Evolutionary conservation across 192 early-diverging fungal genomes (phyloP), one percentile per base, ranked within the genome.

Genomic region (Coemansia sp.): DNA sequence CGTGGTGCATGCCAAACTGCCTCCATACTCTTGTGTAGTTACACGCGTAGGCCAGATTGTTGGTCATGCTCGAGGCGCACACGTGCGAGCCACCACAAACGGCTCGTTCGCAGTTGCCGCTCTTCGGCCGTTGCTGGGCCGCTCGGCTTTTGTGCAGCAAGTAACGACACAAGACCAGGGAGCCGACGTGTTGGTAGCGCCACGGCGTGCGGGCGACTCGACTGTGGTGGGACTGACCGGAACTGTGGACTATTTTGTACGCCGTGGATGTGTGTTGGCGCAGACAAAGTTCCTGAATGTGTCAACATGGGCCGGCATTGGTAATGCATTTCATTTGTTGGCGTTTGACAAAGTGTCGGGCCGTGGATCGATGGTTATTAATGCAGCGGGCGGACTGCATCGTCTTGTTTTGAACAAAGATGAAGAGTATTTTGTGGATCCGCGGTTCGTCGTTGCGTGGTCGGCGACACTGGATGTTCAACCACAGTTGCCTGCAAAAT

Each of bases 351-450:
- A 78, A 15, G 82, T 89, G 6, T 81, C 70, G 40, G 89, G 90
- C 2, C 82, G 84, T 12, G 91, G 91, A 55, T 79, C 86, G 5
- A 56, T 89, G 26, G 89, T 85, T 10, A 83, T 93, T 36, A 83
- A 86, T 20, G 70, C 84, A 25, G 82, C 86, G 34, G 87, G 88
- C 37, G 86, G 88, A 0, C 52, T 93, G 26, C 87, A 89, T 65
- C 76, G 89, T 17, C 66, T 93, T 47, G 82, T 85, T 10, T 71
- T 93, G 51, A 63, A 79, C 5, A 79, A 85, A 9, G 84, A 79
- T n/a, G 89, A 93, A 59, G 86, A 87, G 64, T 90, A 89, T 54
- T 66, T 86, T 15, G 89, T 89, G 15, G 88, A 89, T 66, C 87
- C 89, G 20, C 76, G 85, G 68, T 89, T 78, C 53, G 66, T 71